These are phyloP conservation scores for Cucurbita ficifolia DNA, from an alignment of 306 rosid genomes.

Conservation along the genomic window DNA sequence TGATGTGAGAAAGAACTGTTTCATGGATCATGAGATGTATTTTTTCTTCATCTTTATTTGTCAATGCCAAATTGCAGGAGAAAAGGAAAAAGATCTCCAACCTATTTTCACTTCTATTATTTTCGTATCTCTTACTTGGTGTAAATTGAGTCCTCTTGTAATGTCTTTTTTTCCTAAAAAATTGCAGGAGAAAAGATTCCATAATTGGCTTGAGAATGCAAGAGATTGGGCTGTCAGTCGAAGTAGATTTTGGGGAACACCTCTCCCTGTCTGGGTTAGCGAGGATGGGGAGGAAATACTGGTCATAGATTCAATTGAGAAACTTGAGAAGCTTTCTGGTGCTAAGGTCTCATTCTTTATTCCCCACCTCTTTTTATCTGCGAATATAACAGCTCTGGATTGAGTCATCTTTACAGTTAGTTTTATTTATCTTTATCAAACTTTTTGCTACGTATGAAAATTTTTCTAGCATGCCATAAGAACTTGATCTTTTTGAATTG, in stretches of 20 bases:
- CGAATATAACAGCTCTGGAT: background rate
- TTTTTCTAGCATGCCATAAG: background rate
- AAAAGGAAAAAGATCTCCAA: conserved; percentile 12
- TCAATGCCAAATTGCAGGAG: conserved; percentile 28
- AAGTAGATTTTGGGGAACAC: conserved; percentile 98
- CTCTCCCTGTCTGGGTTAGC: conserved; percentile 90
- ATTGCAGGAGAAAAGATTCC: conserved; percentile 75
- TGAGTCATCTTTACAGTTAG: background rate
- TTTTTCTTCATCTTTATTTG: background rate
- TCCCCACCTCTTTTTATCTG: background rate
- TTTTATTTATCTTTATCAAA: background rate
- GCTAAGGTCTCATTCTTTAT: conserved; percentile 41
- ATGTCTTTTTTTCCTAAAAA: background rate
- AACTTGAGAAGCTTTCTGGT: conserved; percentile 79
- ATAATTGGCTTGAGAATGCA: conserved; percentile 99
- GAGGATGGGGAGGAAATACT: conserved; percentile 69
- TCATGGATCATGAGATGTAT: background rate
- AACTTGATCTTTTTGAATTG: background rate
- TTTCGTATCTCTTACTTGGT: background rate
- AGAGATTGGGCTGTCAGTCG: conserved; percentile 99
- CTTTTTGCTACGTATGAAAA: background rate
- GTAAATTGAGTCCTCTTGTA: background rate
- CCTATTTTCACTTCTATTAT: background rate
- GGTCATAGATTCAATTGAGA: conserved; percentile 75
- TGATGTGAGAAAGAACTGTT: background rate